Conservation (phyloP, 148 eudicot genomes). For the Vaccinium corymbosum region DNA sequence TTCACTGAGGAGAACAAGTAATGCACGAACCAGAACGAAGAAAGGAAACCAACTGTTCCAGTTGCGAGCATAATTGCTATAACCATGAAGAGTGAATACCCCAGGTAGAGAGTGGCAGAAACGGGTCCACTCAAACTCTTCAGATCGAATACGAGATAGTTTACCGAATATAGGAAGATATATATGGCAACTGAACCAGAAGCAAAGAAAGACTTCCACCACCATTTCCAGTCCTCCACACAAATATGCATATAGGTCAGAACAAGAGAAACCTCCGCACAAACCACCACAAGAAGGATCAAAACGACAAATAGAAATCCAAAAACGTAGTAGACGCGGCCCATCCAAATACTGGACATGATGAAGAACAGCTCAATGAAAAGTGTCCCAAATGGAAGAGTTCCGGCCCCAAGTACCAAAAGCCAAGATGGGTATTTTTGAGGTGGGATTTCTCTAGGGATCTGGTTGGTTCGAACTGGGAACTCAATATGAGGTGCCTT, state of each 20-base stretch:
- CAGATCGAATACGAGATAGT: slow-evolving; percentile 34
- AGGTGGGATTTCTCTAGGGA: slow-evolving; percentile 35
- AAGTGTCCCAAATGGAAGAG: slow-evolving; percentile 36
- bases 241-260: slow-evolving; percentile 38
- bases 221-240: slow-evolving; percentile 37
- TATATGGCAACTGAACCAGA: slow-evolving; percentile 40
- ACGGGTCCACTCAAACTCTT: slow-evolving; percentile 40
- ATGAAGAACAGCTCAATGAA: slow-evolving; percentile 40
- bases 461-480: slow-evolving; percentile 39
- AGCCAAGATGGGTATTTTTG: slow-evolving; percentile 43
- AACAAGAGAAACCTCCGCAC: slow-evolving; percentile 39
- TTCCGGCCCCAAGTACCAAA: slow-evolving; percentile 28
- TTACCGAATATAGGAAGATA: slow-evolving; percentile 31
- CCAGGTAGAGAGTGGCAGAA: slow-evolving; percentile 35
- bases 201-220: slow-evolving; percentile 43
- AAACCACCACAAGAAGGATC: slow-evolving; percentile 35
- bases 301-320: slow-evolving; percentile 31
- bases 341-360: slow-evolving; percentile 41
- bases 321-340: slow-evolving; percentile 34
- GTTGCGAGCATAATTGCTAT: slow-evolving; percentile 35
- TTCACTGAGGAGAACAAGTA: slow-evolving; percentile 41
- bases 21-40: slow-evolving; percentile 40
- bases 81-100: slow-evolving; percentile 35
- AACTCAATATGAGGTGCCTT: slow-evolving; percentile 29
- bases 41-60: slow-evolving; percentile 35